These are phyloP conservation scores for Fusarium algeriense DNA, from an alignment of 2,329 filamentous ascomycete species.

Conservation along the genomic window DNA sequence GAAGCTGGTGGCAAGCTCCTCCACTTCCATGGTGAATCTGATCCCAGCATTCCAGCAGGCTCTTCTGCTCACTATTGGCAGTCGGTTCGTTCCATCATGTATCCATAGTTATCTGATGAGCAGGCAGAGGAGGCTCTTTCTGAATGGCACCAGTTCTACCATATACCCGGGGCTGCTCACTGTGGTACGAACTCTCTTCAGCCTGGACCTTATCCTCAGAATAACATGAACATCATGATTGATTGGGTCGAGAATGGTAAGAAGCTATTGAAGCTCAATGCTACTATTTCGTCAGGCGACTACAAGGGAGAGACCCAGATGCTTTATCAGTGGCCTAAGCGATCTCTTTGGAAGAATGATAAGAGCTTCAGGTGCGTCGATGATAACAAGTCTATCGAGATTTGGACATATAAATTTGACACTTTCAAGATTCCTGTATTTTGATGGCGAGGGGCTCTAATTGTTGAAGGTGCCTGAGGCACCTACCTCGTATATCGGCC, in stretches of 20 bases:
- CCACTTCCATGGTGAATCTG: constrained; percentile 6
- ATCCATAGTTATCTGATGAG: neutral
- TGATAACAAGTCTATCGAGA: neutral
- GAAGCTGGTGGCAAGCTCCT: constrained; percentile 8
- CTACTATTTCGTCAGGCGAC: neutral
- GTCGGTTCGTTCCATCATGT: constrained; percentile 10
- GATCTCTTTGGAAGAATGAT: neutral
- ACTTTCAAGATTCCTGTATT: constrained; percentile 2
- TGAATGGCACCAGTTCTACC: constrained; percentile 10
- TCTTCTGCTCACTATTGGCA: constrained; percentile 10
- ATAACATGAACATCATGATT: constrained; percentile 9
- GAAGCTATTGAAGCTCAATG: neutral
- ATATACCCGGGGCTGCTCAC: constrained; percentile 7
- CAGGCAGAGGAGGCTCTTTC: neutral
- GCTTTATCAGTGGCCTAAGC: constrained; percentile 10
- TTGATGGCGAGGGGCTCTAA: neutral
- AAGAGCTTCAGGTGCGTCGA: neutral
- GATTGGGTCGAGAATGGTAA: constrained; percentile 9
- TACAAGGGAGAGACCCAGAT: constrained; percentile 11
- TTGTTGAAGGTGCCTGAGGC: no score
- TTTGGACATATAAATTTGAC: neutral
- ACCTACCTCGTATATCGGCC: no score
- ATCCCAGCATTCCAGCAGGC: neutral
- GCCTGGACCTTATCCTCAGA: constrained; percentile 6
- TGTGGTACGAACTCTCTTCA: constrained; percentile 3